Evolutionary conservation across 257 asterid genomes (phyloP).

Genomic region (Lithospermum erythrorhizon): DNA sequence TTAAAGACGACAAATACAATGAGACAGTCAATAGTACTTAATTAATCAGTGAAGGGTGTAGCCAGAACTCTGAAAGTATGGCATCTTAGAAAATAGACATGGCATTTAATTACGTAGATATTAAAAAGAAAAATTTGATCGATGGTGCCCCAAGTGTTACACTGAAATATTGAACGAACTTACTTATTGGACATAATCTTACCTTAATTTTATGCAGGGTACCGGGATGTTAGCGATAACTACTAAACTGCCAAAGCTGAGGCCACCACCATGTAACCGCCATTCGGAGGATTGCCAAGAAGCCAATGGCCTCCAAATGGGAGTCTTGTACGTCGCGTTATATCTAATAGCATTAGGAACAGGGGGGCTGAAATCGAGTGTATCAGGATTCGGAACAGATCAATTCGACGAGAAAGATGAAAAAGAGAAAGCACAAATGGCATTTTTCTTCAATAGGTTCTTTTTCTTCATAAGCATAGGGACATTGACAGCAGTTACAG

Average conservation of each 20-base stretch:
- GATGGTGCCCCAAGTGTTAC: too few species aligned
- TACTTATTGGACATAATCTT: too few species aligned
- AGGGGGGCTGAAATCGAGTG: constrained; percentile 87
- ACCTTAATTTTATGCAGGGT: constrained; percentile 32
- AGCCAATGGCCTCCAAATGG: constrained; percentile 72
- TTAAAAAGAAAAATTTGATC: too few species aligned
- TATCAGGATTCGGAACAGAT: constrained; percentile 83
- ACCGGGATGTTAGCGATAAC: constrained; percentile 57
- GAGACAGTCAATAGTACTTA: too few species aligned
- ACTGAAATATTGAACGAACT: too few species aligned
- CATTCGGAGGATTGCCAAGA: constrained; percentile 27
- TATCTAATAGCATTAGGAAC: constrained; percentile 84
- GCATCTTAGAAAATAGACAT: too few species aligned
- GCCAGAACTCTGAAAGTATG: too few species aligned
- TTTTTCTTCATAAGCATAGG: constrained; percentile 90
- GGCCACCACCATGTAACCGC: constrained; percentile 58
- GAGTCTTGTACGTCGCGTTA: constrained; percentile 54
- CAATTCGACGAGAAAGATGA: constrained; percentile 87
- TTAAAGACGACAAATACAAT: too few species aligned
- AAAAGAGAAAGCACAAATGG: constrained; percentile 70
- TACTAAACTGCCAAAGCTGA: constrained; percentile 49
- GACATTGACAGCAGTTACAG: constrained; percentile 68
- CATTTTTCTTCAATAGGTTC: constrained; percentile 75
- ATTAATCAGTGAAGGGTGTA: too few species aligned
- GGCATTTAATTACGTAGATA: too few species aligned